phyloP scores from a whole-genome alignment of 768 basidiomycete species.

The Russula dissimulans region DNA sequence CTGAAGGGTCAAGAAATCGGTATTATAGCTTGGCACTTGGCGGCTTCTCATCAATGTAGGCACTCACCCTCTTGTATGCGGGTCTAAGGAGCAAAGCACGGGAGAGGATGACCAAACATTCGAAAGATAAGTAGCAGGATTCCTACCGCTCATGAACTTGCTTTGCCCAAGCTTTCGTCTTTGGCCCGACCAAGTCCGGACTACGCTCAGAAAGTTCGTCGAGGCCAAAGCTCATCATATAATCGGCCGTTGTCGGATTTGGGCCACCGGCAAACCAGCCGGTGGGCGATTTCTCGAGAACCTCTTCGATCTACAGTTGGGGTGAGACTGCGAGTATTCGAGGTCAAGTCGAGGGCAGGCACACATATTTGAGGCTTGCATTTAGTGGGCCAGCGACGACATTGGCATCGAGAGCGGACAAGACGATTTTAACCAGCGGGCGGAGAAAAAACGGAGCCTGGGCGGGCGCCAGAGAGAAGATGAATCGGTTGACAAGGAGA shows the following conservation, averaged over 20 bases:
- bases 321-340: background rate
- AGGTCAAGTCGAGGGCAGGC: background rate
- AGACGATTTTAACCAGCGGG: constrained; percentile 27
- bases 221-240: constrained; percentile 35
- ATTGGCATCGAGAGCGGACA: constrained; percentile 23
- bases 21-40: background rate
- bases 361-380: constrained; percentile 26
- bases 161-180: constrained; percentile 31
- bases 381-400: constrained; percentile 26
- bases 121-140: background rate
- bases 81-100: constrained; percentile 20
- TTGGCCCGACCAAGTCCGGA: constrained; percentile 25
- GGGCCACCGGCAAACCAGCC: constrained; percentile 33
- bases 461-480: constrained; percentile 27
- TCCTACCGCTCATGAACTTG: constrained; percentile 32
- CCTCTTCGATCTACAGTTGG: constrained; percentile 2
- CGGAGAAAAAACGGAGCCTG: constrained; percentile 31
- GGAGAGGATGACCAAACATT: background rate
- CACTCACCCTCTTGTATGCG: constrained; percentile 28
- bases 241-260: constrained; percentile 38
- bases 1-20: constrained; percentile 4
- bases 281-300: constrained; percentile 12
- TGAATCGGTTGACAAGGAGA: constrained; percentile 28
- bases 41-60: background rate
- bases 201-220: constrained; percentile 23